Conservation (phyloP, 306 rosid species). For the Acmispon strigosus region DNA sequence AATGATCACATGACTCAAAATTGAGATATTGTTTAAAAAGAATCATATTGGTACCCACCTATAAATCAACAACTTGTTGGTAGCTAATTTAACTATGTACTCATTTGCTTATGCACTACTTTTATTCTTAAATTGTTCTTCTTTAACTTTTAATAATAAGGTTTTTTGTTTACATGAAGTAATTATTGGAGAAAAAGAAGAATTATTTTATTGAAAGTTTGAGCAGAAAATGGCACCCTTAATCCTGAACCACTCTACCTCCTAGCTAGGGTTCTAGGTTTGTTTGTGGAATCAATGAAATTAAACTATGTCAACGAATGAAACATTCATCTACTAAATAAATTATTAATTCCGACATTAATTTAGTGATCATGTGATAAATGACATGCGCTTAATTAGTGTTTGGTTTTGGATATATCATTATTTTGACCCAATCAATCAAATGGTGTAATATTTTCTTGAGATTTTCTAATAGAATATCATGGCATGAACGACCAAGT, state of each 20-base stretch:
- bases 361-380: slow-evolving; percentile 7
- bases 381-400: not conserved
- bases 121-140: not conserved
- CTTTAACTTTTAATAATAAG: not conserved
- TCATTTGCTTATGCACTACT: not conserved
- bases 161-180: not conserved
- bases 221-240: not conserved
- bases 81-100: not conserved
- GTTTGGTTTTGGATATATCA: not conserved
- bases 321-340: slow-evolving; percentile 9
- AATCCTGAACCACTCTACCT: not conserved
- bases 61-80: too few species aligned
- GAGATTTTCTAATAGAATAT: not conserved
- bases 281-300: not conserved
- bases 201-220: not conserved
- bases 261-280: not conserved
- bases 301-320: slow-evolving; percentile 16
- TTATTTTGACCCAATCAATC: slow-evolving; percentile 28
- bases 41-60: too few species aligned
- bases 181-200: slow-evolving; percentile 4
- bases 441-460: not conserved
- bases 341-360: not conserved
- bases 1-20: too few species aligned
- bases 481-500: not conserved
- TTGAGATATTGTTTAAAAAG: too few species aligned